phyloP scores from a whole-genome alignment of 176 grass and related monocot genomes.

The Echinochloa phyllopogon region DNA sequence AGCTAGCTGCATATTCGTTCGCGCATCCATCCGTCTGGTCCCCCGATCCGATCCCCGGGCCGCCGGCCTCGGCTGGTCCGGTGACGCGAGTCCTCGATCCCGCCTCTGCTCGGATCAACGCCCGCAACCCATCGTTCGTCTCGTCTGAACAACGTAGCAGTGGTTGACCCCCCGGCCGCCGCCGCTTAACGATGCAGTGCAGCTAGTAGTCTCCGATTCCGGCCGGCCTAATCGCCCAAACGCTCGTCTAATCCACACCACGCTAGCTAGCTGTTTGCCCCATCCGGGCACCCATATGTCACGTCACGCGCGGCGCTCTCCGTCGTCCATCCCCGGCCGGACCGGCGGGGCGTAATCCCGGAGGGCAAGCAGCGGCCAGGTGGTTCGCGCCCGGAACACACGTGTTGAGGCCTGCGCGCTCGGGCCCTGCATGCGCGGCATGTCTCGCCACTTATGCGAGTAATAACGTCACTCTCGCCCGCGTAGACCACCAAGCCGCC shows the following conservation, averaged over 20 bases:
- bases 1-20: not conserved
- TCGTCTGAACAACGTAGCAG: not conserved
- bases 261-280: conserved; percentile 1
- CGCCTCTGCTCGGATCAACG: too few relatives aligned
- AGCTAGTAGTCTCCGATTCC: not conserved
- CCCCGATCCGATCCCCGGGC: not conserved
- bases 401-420: conserved; percentile 16
- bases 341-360: not conserved
- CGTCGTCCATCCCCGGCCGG: not conserved
- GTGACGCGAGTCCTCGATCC: too few relatives aligned
- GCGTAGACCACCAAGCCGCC: too few relatives aligned
- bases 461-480: not conserved
- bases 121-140: too few relatives aligned
- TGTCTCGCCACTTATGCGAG: not conserved
- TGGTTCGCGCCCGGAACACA: conserved; percentile 17
- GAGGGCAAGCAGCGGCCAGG: not conserved
- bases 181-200: too few relatives aligned
- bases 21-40: not conserved
- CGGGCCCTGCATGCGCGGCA: conserved; percentile 45
- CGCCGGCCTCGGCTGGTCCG: too few relatives aligned
- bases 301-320: not conserved
- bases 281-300: conserved; percentile 28
- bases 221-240: not conserved
- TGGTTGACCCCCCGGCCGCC: too few relatives aligned
- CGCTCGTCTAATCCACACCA: not conserved